Conservation (phyloP, 345 rosid species). For the Eucalyptus decipiens region DNA sequence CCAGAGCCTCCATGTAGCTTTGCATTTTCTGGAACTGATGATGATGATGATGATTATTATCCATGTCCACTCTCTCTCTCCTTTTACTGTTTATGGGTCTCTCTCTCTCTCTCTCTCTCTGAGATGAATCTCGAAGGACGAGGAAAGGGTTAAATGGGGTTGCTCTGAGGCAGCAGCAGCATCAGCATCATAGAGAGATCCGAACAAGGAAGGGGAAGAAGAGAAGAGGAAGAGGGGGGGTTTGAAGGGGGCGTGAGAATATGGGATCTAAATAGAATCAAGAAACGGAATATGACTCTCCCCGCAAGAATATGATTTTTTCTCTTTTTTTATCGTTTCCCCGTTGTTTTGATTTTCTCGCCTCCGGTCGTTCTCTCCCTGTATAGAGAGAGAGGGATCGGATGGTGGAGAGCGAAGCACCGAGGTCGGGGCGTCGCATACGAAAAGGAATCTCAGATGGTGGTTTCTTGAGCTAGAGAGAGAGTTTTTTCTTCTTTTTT, state of each 20-base stretch:
- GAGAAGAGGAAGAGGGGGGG: neutral
- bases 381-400: neutral
- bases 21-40: constrained; percentile 34
- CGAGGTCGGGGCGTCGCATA: constrained; percentile 10
- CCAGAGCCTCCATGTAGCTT: constrained; percentile 58
- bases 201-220: neutral
- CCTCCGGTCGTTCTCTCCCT: neutral
- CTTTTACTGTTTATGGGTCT: neutral
- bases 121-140: neutral
- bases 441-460: neutral
- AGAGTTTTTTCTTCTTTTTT: neutral
- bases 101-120: neutral
- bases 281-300: constrained; percentile 38
- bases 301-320: neutral
- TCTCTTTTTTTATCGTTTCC: neutral
- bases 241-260: constrained; percentile 2
- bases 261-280: constrained; percentile 73
- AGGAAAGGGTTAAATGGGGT: neutral
- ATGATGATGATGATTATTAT: neutral
- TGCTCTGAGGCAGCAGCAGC: neutral
- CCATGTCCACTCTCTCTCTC: neutral
- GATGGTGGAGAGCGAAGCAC: neutral
- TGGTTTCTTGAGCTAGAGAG: no score
- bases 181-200: constrained; percentile 19
- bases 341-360: neutral